A percentile compares a stretch with the other conserved stretches of the same genome.
These are phyloP conservation scores for Diaporthe eres DNA, from an alignment of 2,329 filamentous ascomycete genomes.

Conservation along the genomic window DNA sequence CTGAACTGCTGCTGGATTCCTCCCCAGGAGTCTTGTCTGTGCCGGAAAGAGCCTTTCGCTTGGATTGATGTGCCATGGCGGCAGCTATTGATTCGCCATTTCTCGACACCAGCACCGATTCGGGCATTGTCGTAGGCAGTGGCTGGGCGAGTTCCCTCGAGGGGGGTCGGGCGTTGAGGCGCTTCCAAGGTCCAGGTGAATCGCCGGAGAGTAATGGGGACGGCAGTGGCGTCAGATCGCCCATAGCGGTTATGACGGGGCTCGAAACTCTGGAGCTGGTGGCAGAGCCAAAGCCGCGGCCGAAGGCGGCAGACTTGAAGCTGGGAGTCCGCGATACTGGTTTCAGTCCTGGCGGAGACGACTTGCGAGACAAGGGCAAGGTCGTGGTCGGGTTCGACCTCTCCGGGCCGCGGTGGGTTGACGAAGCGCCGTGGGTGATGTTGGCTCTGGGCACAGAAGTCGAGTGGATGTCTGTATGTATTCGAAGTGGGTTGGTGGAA, in stretches of 20 bases:
- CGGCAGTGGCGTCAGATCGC: conserved; percentile 83
- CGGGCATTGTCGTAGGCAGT: conserved; percentile 53
- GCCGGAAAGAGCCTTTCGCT: conserved; percentile 61
- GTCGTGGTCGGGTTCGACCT: conserved; percentile 46
- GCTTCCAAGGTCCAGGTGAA: conserved; percentile 77
- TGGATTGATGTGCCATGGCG: conserved; percentile 66
- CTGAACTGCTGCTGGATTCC: conserved; percentile 17
- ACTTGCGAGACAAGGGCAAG: conserved; percentile 54
- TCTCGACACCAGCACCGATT: conserved; percentile 64
- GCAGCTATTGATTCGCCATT: conserved; percentile 67
- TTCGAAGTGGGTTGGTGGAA: conserved; percentile 39
- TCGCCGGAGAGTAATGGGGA: conserved; percentile 78
- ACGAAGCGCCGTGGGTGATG: conserved; percentile 40
- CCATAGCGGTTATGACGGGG: conserved; percentile 81
- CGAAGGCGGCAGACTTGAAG: conserved; percentile 67
- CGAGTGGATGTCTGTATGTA: conserved; percentile 43
- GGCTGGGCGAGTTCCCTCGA: conserved; percentile 60
- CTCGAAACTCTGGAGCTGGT: conserved; percentile 79
- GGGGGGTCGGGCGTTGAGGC: conserved; percentile 61
- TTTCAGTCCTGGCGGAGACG: conserved; percentile 61
- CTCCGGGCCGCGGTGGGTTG: conserved; percentile 30
- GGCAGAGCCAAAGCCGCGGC: conserved; percentile 67
- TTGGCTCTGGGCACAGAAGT: conserved; percentile 44
- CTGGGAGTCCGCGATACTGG: conserved; percentile 73
- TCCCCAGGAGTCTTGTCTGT: conserved; percentile 27